phyloP scores from a whole-genome alignment of 108 stramenopile genomes.

The Fragilariopsis cylindrus region DNA sequence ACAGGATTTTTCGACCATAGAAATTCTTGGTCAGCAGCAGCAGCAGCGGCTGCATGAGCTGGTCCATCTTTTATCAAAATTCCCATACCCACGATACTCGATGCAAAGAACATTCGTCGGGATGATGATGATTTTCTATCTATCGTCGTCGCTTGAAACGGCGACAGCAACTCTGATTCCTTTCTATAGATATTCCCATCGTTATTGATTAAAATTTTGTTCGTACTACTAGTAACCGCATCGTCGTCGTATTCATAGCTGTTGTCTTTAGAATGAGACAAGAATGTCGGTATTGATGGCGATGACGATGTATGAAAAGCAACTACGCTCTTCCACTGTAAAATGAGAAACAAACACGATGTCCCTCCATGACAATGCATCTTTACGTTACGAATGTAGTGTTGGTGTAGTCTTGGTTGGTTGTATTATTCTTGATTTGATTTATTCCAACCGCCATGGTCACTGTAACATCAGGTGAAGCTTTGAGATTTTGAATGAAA shows the following conservation, averaged over 20 bases:
- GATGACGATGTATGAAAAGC: neutral
- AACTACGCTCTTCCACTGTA: neutral
- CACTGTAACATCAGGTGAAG: no score
- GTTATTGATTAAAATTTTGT: neutral
- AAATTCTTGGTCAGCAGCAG: neutral
- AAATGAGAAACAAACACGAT: neutral
- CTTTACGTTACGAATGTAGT: no score
- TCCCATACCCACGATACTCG: neutral
- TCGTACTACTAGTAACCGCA: no score
- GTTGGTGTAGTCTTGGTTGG: no score
- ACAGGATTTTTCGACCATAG: constrained; percentile 41
- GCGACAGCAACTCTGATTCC: neutral
- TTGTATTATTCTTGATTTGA: no score
- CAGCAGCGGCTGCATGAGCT: neutral
- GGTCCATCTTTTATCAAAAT: neutral
- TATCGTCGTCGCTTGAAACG: neutral
- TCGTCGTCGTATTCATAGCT: no score
- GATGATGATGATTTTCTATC: neutral
- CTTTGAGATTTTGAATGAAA: no score
- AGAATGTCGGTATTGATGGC: neutral
- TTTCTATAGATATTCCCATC: neutral
- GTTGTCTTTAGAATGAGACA: neutral
- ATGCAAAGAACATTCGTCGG: constrained; percentile 16
- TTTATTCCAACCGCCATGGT: no score
- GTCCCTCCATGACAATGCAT: no score